Evolutionary conservation across 148 eudicot species (phyloP).

Genomic region (Rhododendron ferrugineum): DNA sequence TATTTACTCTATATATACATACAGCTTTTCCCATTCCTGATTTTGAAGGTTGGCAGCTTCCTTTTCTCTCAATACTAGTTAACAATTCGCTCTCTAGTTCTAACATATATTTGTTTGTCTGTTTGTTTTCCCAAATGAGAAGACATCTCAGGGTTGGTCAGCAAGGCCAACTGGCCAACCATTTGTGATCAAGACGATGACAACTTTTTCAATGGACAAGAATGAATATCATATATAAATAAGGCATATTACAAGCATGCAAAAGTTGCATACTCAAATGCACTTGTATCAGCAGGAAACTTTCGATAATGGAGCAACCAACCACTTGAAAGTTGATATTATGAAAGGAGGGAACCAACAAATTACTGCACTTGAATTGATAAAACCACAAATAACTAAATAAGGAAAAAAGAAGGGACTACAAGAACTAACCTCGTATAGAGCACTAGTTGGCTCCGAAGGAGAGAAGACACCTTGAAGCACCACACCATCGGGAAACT

Average conservation of each 20-base stretch:
- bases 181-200: neutral
- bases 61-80: neutral
- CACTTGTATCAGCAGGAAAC: neutral
- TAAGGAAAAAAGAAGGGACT: neutral
- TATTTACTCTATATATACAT: neutral
- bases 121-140: neutral
- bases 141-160: neutral
- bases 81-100: neutral
- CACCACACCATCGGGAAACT: constrained; percentile 96
- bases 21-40: neutral
- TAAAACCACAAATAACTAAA: neutral
- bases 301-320: neutral
- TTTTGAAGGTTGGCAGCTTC: neutral
- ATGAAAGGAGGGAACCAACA: neutral
- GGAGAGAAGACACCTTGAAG: constrained; percentile 89
- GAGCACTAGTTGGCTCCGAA: constrained; percentile 58
- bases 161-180: neutral
- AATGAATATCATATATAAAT: neutral
- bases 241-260: neutral
- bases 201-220: neutral
- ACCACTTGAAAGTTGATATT: neutral
- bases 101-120: neutral
- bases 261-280: neutral
- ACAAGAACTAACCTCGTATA: constrained; percentile 55
- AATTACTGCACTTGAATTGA: neutral